phyloP scores from a whole-genome alignment of 2,329 filamentous ascomycete species.

The Chalara sp. region DNA sequence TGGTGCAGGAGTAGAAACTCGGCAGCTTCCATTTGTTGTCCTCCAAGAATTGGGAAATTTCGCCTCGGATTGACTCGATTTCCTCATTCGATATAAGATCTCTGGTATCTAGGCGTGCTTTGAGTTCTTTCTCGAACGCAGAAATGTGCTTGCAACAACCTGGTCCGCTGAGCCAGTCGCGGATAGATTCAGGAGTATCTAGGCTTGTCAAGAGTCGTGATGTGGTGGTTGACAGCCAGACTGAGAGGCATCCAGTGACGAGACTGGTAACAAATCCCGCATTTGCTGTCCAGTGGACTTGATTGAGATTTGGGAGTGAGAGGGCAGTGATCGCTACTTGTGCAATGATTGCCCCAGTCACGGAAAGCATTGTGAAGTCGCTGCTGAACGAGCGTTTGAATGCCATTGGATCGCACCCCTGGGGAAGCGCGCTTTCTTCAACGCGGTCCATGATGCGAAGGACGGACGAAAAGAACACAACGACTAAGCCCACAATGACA shows the following conservation, averaged over 20 bases:
- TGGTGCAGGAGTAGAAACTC: neutral
- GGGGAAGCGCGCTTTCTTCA: too few relatives aligned
- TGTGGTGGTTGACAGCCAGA: constrained; percentile 1
- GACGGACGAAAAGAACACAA: too few relatives aligned
- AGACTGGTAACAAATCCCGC: neutral
- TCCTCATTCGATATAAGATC: neutral
- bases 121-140: neutral
- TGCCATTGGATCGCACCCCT: too few relatives aligned
- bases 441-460: too few relatives aligned
- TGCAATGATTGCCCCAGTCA: constrained; percentile 5
- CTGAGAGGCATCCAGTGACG: neutral
- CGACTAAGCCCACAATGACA: too few relatives aligned
- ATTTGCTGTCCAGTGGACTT: constrained; percentile 5
- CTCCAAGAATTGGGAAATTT: neutral
- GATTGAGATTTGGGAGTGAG: constrained; percentile 3
- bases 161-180: neutral
- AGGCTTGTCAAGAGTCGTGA: neutral
- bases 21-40: neutral
- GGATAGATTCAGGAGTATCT: neutral
- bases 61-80: neutral
- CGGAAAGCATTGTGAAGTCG: too few relatives aligned
- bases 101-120: neutral
- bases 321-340: constrained; percentile 5
- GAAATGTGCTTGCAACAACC: neutral
- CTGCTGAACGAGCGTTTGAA: too few relatives aligned